A percentile compares a stretch with the other conserved stretches of the same genome.
Conservation (phyloP, 176 grass and related monocot species). For the Chloris gayana region DNA sequence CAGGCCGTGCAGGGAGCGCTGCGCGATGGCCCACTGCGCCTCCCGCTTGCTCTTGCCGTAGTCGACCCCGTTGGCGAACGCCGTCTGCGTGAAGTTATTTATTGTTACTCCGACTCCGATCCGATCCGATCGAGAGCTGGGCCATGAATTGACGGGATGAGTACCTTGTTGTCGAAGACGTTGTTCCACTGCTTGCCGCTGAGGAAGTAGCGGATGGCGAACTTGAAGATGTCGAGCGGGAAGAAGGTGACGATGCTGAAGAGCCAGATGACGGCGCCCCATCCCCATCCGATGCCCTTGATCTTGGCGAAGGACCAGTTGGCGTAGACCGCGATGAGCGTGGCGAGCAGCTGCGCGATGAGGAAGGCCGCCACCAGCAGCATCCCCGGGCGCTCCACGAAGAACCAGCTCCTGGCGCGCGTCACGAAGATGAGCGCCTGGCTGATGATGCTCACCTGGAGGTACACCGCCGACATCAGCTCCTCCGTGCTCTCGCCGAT, state of each 20-base stretch:
- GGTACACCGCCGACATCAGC: conserved; percentile 71
- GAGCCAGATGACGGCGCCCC: conserved; percentile 68
- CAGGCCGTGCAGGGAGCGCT: conserved; percentile 68
- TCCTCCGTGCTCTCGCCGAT: conserved; percentile 45
- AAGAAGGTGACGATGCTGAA: conserved; percentile 71
- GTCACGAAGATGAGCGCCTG: conserved; percentile 89
- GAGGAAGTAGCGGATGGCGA: conserved; percentile 66
- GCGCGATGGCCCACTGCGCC: conserved; percentile 74
- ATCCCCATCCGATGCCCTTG: conserved; percentile 65
- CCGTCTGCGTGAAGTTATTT: conserved; percentile 58
- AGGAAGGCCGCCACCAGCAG: conserved; percentile 59
- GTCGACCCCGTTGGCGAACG: conserved; percentile 64
- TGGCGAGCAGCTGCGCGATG: conserved; percentile 62
- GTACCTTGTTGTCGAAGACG: conserved; percentile 50
- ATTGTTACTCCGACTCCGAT: too few species aligned
- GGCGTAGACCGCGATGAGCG: conserved; percentile 61
- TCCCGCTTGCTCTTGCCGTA: conserved; percentile 75
- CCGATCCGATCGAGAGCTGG: background rate
- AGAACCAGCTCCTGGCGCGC: conserved; percentile 58
- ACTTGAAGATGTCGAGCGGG: conserved; percentile 81
- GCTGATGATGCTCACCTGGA: conserved; percentile 86
- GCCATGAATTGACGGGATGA: background rate
- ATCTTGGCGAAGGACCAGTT: conserved; percentile 59
- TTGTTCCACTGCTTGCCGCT: conserved; percentile 73
- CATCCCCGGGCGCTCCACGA: conserved; percentile 57